Base-by-base conservation (phyloP, 129 eudicot genomes). In the Escallonia herrerae region DNA sequence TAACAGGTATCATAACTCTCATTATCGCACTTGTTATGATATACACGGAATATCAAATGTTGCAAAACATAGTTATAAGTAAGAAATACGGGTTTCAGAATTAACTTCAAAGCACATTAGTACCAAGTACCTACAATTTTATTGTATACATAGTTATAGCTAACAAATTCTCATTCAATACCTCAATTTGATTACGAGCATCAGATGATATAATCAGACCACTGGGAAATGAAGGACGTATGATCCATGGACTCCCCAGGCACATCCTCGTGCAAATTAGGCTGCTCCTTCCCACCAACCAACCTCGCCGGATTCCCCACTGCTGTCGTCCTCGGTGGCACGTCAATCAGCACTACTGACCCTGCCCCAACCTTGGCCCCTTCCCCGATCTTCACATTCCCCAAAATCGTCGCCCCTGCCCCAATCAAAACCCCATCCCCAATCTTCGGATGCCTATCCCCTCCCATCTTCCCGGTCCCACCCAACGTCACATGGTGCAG, bases 351-450 rank as follows among this genome's bases (percentile, higher is more conserved):
- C 69, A 89, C 96, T 66, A 89, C 68, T 4, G 90, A 83, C 41
- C 95, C 94, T 5, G 90, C 96, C 65, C 95, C 96, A 52, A 89
- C 72, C 81, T 84, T 87, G 10, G 95, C 95, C 66, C 95, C 95
- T 9, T 81, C 85, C 4, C 83, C 87, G 45, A 87, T 81, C 67
- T 50, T 81, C 37, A 87, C 83, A 43, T 87, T 87, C 49, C 95
- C 95, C 77, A 87, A 69, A 5, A 87, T 71, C 38, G 87, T 81
- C 22, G 95, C 86, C n/a, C 87, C 95, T 3, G 95, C 95, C 15
- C 95, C 95, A 8, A 87, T 87, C 77, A 87, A 65, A 5, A 87
- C 95, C 6, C 90, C 95, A 53, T 87, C 90, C 15, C 95, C 95
- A 37, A 87, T 84, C 83, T 87, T 87, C 7, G 95, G 95, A 66